These are phyloP conservation scores for Dipteronia dyeriana DNA, from an alignment of 345 rosid species.

Conservation along the genomic window DNA sequence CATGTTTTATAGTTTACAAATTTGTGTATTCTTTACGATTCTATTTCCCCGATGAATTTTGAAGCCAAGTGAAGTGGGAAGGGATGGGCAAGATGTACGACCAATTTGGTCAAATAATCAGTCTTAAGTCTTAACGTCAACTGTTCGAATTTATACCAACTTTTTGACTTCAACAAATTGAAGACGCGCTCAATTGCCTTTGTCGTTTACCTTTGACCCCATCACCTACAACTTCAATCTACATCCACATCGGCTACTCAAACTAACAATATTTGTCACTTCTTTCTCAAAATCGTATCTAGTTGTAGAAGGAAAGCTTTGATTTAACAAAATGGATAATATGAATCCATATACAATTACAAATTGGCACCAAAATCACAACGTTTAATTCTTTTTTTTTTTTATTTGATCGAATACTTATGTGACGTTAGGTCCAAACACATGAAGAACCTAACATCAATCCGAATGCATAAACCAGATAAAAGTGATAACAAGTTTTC, in stretches of 20 bases:
- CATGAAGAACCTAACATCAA: not conserved
- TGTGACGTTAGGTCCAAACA: not conserved
- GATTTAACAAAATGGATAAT: not conserved
- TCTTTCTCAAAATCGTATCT: not conserved
- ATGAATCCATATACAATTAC: constrained; percentile 5
- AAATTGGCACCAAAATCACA: not conserved
- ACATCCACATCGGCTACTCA: no score
- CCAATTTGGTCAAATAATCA: not conserved
- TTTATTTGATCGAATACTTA: not conserved
- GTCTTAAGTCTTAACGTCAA: not conserved
- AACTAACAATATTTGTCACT: no score
- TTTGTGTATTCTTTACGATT: not conserved
- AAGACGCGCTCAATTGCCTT: not conserved
- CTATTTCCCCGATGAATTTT: not conserved
- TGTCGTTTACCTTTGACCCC: not conserved
- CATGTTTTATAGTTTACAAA: not conserved
- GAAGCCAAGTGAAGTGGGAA: not conserved
- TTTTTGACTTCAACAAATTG: not conserved
- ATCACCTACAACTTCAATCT: no score
- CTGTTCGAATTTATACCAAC: not conserved
- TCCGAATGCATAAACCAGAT: no score
- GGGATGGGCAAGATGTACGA: not conserved
- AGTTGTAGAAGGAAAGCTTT: not conserved
- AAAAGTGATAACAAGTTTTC: not conserved
- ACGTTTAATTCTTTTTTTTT: not conserved